phyloP scores from a whole-genome alignment of 2,329 filamentous ascomycete species.

The Paracamarosporium sp. region DNA sequence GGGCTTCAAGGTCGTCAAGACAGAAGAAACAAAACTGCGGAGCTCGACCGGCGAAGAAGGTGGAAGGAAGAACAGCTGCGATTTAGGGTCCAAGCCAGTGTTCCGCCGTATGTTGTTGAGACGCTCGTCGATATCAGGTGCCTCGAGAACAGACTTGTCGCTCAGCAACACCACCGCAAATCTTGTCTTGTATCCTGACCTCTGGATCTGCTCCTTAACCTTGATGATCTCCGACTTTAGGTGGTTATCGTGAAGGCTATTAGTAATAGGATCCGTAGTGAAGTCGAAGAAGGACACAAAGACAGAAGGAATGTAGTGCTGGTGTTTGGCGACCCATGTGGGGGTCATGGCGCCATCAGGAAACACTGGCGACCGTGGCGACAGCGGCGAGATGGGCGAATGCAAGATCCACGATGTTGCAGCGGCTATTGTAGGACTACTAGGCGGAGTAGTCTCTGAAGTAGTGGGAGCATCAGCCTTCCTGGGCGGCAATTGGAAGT shows the following conservation, averaged over 20 bases:
- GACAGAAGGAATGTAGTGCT: conserved; percentile 79
- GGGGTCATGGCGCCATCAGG: conserved; percentile 87
- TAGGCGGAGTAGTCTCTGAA: conserved; percentile 58
- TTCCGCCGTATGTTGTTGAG: conserved; percentile 79
- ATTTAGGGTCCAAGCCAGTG: conserved; percentile 82
- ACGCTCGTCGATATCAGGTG: conserved; percentile 73
- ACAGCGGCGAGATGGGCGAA: conserved; percentile 90
- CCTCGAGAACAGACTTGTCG: conserved; percentile 67
- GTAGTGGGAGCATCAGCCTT: conserved; percentile 67
- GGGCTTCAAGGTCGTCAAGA: conserved; percentile 76
- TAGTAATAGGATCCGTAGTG: conserved; percentile 73
- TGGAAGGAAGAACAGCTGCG: conserved; percentile 80
- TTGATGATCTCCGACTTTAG: conserved; percentile 86
- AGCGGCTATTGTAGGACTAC: conserved; percentile 60
- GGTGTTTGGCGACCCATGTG: conserved; percentile 88
- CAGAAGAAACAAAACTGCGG: conserved; percentile 73
- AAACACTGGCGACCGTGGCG: conserved; percentile 80
- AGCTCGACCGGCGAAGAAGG: conserved; percentile 75
- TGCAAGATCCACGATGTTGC: conserved; percentile 67
- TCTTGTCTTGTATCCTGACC: conserved; percentile 78
- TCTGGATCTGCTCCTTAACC: conserved; percentile 71
- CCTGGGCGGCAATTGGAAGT: conserved; percentile 65
- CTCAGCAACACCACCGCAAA: conserved; percentile 80
- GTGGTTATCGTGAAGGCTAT: conserved; percentile 82
- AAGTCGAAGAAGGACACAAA: conserved; percentile 83